Conservation (phyloP, 225 moss, liverwort and hornwort genomes). For the Pseudisothecium myosuroides region DNA sequence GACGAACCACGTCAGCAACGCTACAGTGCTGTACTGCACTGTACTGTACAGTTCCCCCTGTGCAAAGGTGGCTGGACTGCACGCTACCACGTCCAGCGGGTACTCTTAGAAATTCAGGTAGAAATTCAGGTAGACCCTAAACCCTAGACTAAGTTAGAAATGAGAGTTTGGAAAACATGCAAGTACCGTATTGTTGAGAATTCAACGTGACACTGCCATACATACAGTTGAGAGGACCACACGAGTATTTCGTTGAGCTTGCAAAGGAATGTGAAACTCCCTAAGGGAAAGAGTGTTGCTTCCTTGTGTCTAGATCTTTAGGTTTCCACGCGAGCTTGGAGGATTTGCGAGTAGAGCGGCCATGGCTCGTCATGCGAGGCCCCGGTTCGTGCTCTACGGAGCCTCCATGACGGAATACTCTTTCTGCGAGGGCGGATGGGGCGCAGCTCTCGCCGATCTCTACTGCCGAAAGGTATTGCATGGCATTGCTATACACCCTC, state of each 20-base stretch:
- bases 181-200: neutral
- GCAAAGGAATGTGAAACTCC: neutral
- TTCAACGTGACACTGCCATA: too few species aligned
- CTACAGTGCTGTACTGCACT: neutral
- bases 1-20: neutral
- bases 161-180: neutral
- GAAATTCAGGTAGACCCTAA: too few species aligned
- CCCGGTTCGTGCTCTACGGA: slow-evolving; percentile 36
- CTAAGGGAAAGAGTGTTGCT: too few species aligned
- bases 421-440: slow-evolving; percentile 31
- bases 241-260: neutral
- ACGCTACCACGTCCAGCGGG: neutral
- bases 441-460: slow-evolving; percentile 31
- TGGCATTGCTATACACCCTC: neutral
- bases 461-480: slow-evolving; percentile 32
- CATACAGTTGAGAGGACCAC: neutral
- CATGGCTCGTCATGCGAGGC: slow-evolving; percentile 21
- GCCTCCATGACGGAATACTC: slow-evolving; percentile 46
- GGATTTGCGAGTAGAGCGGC: neutral
- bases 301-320: neutral
- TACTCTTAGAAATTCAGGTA: too few species aligned
- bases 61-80: neutral
- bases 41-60: neutral
- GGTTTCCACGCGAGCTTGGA: neutral
- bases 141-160: too few species aligned